A percentile compares a stretch with the other conserved stretches of the same genome.
These are phyloP conservation scores for Rhynchosporium agropyri DNA, from an alignment of 2,329 filamentous ascomycete genomes.

Conservation along the genomic window DNA sequence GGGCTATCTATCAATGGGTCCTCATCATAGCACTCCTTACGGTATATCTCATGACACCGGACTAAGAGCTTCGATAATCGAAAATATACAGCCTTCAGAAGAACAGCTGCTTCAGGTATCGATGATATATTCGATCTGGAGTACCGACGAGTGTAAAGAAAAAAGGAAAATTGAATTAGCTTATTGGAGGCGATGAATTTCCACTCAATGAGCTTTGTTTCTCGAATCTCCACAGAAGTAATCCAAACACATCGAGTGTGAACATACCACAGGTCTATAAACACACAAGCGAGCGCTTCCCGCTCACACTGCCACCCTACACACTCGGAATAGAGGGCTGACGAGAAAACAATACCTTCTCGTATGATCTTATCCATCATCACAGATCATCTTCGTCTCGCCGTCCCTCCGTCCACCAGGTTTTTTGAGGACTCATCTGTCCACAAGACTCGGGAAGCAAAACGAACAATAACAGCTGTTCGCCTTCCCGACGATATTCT, in stretches of 20 bases:
- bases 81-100: background rate
- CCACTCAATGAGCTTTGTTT: slow-evolving; percentile 20
- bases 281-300: slow-evolving; percentile 40
- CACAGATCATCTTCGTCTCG: slow-evolving; percentile 69
- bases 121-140: slow-evolving; percentile 26
- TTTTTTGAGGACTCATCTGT: slow-evolving; percentile 61
- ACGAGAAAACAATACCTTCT: slow-evolving; percentile 53
- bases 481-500: slow-evolving; percentile 67
- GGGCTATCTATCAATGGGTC: background rate
- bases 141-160: slow-evolving; percentile 25
- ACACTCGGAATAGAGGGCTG: background rate
- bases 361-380: slow-evolving; percentile 64
- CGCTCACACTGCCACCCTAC: too few relatives aligned
- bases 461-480: slow-evolving; percentile 49
- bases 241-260: slow-evolving; percentile 30
- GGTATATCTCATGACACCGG: background rate
- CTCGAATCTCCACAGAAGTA: slow-evolving; percentile 23
- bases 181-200: slow-evolving; percentile 27
- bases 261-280: slow-evolving; percentile 48
- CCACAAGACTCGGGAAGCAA: slow-evolving; percentile 55
- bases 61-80: background rate
- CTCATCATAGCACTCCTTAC: background rate
- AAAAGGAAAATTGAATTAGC: slow-evolving; percentile 25
- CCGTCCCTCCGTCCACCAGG: slow-evolving; percentile 67
- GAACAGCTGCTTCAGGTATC: slow-evolving; percentile 10